These are phyloP conservation scores for Reutealis trisperma DNA, from an alignment of 345 rosid genomes.

Conservation along the genomic window DNA sequence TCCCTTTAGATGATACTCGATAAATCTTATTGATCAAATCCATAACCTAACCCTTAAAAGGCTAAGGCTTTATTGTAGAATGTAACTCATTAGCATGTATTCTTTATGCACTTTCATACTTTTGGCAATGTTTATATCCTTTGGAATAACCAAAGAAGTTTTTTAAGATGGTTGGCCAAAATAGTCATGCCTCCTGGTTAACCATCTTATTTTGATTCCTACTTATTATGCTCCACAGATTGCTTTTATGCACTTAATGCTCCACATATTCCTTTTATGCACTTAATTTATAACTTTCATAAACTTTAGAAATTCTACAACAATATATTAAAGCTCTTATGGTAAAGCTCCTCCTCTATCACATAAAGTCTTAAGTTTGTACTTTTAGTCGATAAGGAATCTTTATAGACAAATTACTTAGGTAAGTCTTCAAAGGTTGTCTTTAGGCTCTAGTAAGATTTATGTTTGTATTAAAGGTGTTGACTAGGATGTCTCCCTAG, in stretches of 20 bases:
- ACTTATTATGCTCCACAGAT: background rate
- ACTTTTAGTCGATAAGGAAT: too few relatives aligned
- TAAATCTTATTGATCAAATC: slow-evolving; percentile 1
- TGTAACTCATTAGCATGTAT: background rate
- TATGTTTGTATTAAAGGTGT: too few relatives aligned
- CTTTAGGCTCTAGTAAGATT: too few relatives aligned
- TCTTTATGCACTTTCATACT: background rate
- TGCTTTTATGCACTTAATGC: too few relatives aligned
- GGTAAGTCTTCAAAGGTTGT: too few relatives aligned
- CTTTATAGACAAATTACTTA: too few relatives aligned
- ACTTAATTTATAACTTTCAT: background rate
- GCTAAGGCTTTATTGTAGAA: background rate
- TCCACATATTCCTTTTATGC: too few relatives aligned
- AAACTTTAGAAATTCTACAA: too few relatives aligned
- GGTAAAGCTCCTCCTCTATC: background rate
- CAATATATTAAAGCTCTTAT: too few relatives aligned
- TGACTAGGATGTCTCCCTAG: too few relatives aligned
- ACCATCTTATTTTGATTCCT: background rate
- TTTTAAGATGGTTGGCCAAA: background rate
- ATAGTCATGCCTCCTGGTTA: background rate
- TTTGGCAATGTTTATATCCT: background rate
- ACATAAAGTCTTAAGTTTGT: too few relatives aligned
- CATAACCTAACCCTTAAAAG: background rate
- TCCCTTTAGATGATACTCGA: background rate
- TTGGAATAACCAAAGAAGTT: too few relatives aligned